These are phyloP conservation scores for Russula sp. DNA, from an alignment of 768 basidiomycete genomes.

Conservation along the genomic window DNA sequence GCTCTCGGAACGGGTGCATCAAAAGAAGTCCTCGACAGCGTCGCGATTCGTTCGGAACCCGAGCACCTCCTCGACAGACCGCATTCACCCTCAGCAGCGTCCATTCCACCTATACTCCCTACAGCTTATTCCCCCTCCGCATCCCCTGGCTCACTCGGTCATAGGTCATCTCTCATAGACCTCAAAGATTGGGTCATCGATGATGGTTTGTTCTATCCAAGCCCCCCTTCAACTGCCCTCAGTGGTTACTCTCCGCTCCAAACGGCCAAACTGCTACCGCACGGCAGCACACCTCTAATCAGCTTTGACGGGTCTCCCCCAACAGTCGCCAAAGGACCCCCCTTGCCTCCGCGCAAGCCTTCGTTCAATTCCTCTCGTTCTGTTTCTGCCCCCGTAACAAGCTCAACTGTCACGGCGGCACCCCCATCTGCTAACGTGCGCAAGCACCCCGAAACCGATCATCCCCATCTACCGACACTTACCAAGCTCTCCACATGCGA, in stretches of 20 bases:
- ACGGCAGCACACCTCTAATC: conserved; percentile 41
- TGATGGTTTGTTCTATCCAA: conserved; percentile 36
- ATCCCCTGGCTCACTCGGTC: conserved; percentile 10
- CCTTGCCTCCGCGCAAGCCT: conserved; percentile 57
- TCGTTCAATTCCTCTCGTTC: conserved; percentile 39
- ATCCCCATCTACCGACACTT: conserved; percentile 43
- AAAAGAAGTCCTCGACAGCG: conserved; percentile 15
- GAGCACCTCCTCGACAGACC: conserved; percentile 23
- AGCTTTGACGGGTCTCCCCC: conserved; percentile 44
- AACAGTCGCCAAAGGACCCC: conserved; percentile 38
- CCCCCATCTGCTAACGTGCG: conserved; percentile 39
- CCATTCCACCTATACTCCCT: conserved; percentile 19
- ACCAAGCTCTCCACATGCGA: conserved; percentile 31
- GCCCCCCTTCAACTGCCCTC: neutral
- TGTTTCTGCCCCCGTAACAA: conserved; percentile 46
- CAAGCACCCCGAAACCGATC: conserved; percentile 37
- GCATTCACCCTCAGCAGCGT: conserved; percentile 10
- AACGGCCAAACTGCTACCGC: conserved; percentile 4
- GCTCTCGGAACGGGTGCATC: conserved; percentile 17
- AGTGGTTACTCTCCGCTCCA: neutral
- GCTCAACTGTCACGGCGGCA: conserved; percentile 28
- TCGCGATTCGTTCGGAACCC: conserved; percentile 15
- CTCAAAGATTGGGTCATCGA: conserved; percentile 67
- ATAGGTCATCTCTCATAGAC: conserved; percentile 56
- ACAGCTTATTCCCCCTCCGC: conserved; percentile 16